A percentile compares a stretch with the other conserved stretches of the same genome.
Evolutionary conservation across 129 eudicot genomes (phyloP).

Genomic region (Apium graveolens): DNA sequence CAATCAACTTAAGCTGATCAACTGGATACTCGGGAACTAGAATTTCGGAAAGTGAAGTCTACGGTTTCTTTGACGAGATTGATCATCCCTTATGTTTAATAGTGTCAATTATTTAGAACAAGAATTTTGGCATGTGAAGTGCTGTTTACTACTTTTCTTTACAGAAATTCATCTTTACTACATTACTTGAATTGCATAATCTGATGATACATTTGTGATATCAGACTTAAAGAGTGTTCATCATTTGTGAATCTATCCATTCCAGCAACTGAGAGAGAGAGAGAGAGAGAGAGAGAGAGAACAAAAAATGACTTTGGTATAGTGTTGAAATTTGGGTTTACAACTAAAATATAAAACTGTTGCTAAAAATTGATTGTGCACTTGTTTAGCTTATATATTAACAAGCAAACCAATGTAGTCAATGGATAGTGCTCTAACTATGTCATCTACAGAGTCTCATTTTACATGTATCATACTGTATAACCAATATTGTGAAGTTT

Average conservation of each 20-base stretch:
- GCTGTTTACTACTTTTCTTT: not conserved
- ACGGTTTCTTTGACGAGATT: not conserved
- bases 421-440: not conserved
- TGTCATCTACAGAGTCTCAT: not conserved
- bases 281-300: not conserved
- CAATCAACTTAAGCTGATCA: not conserved
- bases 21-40: not conserved
- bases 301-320: not conserved
- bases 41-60: not conserved
- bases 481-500: not conserved
- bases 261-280: not conserved
- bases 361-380: not conserved
- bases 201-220: not conserved
- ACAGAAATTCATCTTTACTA: not conserved
- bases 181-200: not conserved
- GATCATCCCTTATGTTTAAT: not conserved
- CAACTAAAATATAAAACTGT: too few species aligned
- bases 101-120: not conserved
- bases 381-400: not conserved
- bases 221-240: not conserved
- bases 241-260: not conserved
- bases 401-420: not conserved
- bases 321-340: not conserved
- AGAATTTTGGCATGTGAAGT: not conserved
- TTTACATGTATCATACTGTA: not conserved